These are phyloP conservation scores for Passiflora organensis DNA, from an alignment of 345 rosid species.

Conservation along the genomic window DNA sequence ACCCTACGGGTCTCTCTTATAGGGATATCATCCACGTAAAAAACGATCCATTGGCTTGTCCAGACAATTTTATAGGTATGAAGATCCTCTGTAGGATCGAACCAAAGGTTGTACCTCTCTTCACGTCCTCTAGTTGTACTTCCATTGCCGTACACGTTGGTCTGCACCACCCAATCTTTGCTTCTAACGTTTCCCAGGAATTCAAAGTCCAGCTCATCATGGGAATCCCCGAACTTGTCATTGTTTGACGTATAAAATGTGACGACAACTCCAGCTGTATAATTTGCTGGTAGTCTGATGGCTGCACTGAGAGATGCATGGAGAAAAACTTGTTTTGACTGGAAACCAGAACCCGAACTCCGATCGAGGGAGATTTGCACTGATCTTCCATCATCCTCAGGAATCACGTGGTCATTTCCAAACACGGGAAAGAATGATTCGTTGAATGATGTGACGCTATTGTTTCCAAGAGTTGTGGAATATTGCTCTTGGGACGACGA, in stretches of 20 bases:
- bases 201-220: conserved; percentile 21
- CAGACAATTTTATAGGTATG: conserved; percentile 12
- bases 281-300: conserved; percentile 17
- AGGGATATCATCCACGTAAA: conserved; percentile 14
- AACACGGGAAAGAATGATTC: background rate
- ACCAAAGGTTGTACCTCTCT: conserved; percentile 18
- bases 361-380: conserved; percentile 14
- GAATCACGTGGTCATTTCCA: conserved; percentile 1
- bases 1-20: conserved; percentile 4
- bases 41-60: background rate
- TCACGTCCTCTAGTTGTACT: conserved; percentile 8
- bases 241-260: conserved; percentile 21
- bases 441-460: background rate
- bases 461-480: too few species aligned
- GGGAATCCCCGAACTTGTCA: background rate
- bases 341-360: conserved; percentile 15
- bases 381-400: background rate
- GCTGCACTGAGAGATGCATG: conserved; percentile 13
- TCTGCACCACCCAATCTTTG: conserved; percentile 15
- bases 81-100: conserved; percentile 14
- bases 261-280: conserved; percentile 20
- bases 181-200: conserved; percentile 13
- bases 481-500: background rate
- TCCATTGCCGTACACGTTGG: conserved; percentile 25
- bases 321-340: background rate